Conservation (phyloP, 164 flowering plant species). For the Magnolia changhungtana region DNA sequence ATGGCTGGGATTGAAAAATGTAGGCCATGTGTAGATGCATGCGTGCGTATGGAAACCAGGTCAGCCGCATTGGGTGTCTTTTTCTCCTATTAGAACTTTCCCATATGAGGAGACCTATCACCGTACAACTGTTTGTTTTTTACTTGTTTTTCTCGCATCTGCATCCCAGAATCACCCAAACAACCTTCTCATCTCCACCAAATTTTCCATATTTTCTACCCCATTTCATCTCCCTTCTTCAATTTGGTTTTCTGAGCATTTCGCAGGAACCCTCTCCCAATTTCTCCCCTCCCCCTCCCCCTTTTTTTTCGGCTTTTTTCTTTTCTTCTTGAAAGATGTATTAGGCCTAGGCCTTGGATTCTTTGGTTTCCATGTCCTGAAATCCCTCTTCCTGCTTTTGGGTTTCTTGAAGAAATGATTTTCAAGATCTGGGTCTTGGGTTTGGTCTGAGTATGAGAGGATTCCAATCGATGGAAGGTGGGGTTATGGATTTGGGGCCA, state of each 20-base stretch:
- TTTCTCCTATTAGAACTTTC: too few species aligned
- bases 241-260: neutral
- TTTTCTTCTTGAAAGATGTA: neutral
- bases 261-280: neutral
- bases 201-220: neutral
- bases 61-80: too few species aligned
- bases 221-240: neutral
- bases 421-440: conserved; percentile 27
- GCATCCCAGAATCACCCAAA: neutral
- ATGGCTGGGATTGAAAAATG: too few species aligned
- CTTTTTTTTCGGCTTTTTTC: neutral
- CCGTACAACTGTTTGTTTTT: neutral
- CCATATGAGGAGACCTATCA: too few species aligned
- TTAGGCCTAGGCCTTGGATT: neutral
- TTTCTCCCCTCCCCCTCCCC: neutral
- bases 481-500: conserved; percentile 12
- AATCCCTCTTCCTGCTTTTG: neutral
- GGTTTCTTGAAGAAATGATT: conserved; percentile 8
- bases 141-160: neutral
- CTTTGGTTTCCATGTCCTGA: neutral
- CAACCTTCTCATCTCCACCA: neutral
- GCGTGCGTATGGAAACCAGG: too few species aligned
- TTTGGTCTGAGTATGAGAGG: conserved; percentile 17
- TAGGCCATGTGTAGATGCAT: too few species aligned
- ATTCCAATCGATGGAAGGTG: conserved; percentile 6